Base-by-base conservation (phyloP, 352 stramenopile species). In the Phytophthora quininea region DNA sequence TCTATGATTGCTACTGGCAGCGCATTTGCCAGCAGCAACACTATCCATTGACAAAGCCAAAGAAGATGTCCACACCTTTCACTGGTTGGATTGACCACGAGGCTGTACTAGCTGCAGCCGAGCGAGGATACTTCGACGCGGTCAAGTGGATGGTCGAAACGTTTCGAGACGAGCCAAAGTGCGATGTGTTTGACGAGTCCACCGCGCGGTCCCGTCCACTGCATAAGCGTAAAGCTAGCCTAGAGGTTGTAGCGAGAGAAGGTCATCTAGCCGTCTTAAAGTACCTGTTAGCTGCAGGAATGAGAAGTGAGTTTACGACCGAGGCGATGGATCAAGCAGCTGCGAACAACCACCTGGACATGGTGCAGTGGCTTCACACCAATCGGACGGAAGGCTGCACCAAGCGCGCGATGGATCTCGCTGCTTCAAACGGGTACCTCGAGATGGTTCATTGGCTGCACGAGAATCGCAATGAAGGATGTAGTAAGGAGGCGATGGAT, bases 1-100 rank as follows among this genome's bases (percentile, higher is more conserved):
- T 62, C 2, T 19, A 62, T 35, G 3, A 24, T 12, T 32, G 24
- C 2, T 61, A 62, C 24, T 54, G 55, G 55, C 1, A 53, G 5
- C 38, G 40, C 14, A 54, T 62, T 2, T 0, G 37, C 12, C 24
- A 47, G 8, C 37, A 48, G 29, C 43, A 38, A 10, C 29, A 38
- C 37, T 62, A 54, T 27, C 43, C 42, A 24, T 12, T 54, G 27
- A 47, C 3, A 49, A 5, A 15, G 14, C 43, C 43, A 8, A 49
- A 49, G 14, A 49, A 49, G 15, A 49, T n/a, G 7, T 24, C 43
- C 29, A 6, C 5, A 27, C 12, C 14, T 11, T 49, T 49, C 15
- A 49, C 14, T 8, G 7, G 43, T 29, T 49, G 43, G 7, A 49
- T 49, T 29, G 24, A n/a, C 8, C 6, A 49, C 8, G 5, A 49